Base-by-base conservation (phyloP, 768 basidiomycete genomes). In the Coprinellus aureogranulatus region DNA sequence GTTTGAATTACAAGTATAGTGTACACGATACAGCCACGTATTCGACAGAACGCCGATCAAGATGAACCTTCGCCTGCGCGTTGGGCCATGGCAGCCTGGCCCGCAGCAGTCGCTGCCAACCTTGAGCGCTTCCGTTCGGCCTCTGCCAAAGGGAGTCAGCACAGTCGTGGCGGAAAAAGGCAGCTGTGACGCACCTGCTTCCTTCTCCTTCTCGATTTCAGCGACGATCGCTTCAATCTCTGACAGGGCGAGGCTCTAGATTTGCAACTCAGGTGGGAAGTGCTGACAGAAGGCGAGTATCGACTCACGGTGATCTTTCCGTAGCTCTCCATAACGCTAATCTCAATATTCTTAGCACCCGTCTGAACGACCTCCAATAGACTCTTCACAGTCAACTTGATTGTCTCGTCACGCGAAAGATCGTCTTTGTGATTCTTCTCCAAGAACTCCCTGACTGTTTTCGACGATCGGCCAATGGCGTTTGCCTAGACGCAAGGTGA, bases 281-380 rank as follows among this genome's bases (percentile, higher is more conserved):
- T 23, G 31, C 22, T 31, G n/a, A 51, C n/a, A n/a, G 4, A 51
- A 25, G 58, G 25, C 23, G 20, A 34, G 6, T 34, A 6, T 6
- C 6, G 34, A 74, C 80, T 58, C 62, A 97, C 95, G 45, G 92
- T 92, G 54, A 96, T 85, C 75, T 94, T 90, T 59, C 92, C 92
- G 70, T 93, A 98, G 59, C 88, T 84, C 68, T 97, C 94, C 92
- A 98, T 95, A 45, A 98, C 92, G 60, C 90, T 94, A 65, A 99
- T 93, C 72, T 99, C 97, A 61, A 99, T 98, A 73, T 99, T 99
- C 80, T 98, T 98, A 4, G 97, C 97, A n/a, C 97, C 97, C 1
- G 97, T 98, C 75, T 98, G 97, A 8, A 99, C 97, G 37, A 99
- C 95, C 72, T 99, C 97, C 23, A 99, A 79, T 65, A 99, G 77